Base-by-base conservation (phyloP, 2,329 filamentous ascomycete genomes). In the Boeremia exigua region DNA sequence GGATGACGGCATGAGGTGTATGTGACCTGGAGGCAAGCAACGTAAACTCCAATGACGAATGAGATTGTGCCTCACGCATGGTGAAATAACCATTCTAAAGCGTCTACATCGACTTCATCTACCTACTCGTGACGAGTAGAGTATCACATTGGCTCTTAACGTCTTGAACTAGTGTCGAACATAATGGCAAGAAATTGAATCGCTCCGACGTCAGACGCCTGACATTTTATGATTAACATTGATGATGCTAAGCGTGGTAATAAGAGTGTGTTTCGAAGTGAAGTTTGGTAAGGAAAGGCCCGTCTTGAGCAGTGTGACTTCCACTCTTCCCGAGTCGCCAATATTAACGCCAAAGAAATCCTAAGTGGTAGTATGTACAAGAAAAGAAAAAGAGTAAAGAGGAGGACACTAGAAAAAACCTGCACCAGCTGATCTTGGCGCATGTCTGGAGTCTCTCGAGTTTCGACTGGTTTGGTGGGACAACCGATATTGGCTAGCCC, bases 231-330 rank as follows among this genome's bases (percentile, higher is more conserved):
- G 44, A 54, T 38, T 29, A 32, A 12, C n/a, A 39, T 54, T 45
- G 38, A 43, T 32, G 43, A 15, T 23, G 5, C 15, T 17, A 43
- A 37, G 8, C 42, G 12, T 40, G 28, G 8, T 36, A 47, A 32
- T 48, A 56, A 51, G 17, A 43, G 28, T 56, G 47, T 56, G 53
- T 42, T 51, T 42, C 9, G 53, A 51, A 56, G 42, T 28, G 53
- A 56, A 56, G 30, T 33, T 9, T 33, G 17, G 14, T 42, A 47
- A 3, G 17, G 25, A 40, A 37, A 29, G 7, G 15, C 19, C 36
- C 23, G 17, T 39, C 23, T 10, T 9, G 36, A n/a, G 25, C 15
- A 19, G 4, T 39, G 25, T 12, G 14, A n/a, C n/a, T 25, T 28
- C 32, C 39, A 14, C 30, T 15, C 17, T 32, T 36, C 25, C 36